phyloP scores from a whole-genome alignment of 768 basidiomycete species.

The Leccinum pellstonianum region DNA sequence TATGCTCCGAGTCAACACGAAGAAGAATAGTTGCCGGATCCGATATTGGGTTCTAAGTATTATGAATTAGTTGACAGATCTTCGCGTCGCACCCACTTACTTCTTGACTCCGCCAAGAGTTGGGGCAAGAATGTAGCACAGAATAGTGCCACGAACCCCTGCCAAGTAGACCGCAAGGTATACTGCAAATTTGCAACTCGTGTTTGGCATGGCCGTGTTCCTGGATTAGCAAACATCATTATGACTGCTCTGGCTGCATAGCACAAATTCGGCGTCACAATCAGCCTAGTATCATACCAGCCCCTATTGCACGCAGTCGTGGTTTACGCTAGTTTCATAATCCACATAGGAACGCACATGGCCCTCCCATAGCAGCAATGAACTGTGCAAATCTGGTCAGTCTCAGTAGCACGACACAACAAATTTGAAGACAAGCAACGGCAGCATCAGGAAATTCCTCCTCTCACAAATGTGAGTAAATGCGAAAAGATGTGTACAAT shows the following conservation, averaged over 20 bases:
- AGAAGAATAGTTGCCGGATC: slow-evolving; percentile 8
- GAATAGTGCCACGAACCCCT: slow-evolving; percentile 4
- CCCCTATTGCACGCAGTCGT: background rate
- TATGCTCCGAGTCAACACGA: slow-evolving; percentile 12
- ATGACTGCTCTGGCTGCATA: background rate
- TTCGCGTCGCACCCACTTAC: background rate
- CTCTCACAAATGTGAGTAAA: too few relatives aligned
- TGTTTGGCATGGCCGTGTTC: background rate
- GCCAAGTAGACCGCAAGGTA: slow-evolving; percentile 1
- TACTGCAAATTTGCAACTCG: background rate
- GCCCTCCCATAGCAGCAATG: slow-evolving; percentile 1
- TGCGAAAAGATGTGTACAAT: too few relatives aligned
- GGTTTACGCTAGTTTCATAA: background rate
- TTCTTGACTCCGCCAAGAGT: slow-evolving; percentile 4
- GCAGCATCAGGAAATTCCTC: too few relatives aligned
- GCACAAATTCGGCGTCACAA: background rate
- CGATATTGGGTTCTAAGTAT: slow-evolving; percentile 4
- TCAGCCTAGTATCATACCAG: background rate
- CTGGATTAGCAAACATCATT: too few relatives aligned
- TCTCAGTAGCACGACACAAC: background rate
- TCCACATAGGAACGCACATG: background rate
- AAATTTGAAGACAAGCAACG: background rate
- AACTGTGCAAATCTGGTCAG: background rate
- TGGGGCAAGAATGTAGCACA: slow-evolving; percentile 13
- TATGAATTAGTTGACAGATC: background rate